Evolutionary conservation across 805 yeast genomes (phyloP).

Genomic region (Jamesozyma spencerorum): DNA sequence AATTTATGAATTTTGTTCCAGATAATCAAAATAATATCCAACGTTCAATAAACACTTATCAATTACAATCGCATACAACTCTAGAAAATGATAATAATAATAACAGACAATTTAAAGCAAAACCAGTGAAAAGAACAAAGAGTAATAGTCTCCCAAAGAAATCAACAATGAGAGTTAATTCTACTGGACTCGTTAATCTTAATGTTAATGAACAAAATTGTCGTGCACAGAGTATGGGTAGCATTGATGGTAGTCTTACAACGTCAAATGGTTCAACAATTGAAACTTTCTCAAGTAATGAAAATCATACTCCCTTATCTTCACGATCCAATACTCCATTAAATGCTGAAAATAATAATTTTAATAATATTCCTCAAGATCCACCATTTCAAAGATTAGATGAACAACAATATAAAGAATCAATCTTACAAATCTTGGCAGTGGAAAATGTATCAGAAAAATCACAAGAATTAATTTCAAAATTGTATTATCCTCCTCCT

Average conservation of each 20-base stretch:
- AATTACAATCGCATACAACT: no score
- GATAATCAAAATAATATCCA: background rate
- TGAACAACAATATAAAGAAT: constrained; percentile 23
- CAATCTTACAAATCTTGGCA: constrained; percentile 26
- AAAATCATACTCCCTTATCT: constrained; percentile 19
- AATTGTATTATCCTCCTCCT: constrained; percentile 47
- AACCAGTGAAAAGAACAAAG: background rate
- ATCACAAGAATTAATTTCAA: constrained; percentile 25
- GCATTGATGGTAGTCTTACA: background rate
- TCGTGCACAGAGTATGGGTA: background rate
- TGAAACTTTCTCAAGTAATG: constrained; percentile 19
- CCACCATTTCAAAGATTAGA: background rate
- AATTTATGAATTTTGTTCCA: background rate
- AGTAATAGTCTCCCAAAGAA: background rate
- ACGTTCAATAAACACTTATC: background rate
- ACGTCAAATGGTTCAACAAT: constrained; percentile 14
- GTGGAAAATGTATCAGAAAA: constrained; percentile 26
- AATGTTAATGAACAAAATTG: background rate
- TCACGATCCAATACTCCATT: constrained; percentile 13
- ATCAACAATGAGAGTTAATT: background rate
- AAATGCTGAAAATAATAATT: background rate
- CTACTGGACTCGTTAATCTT: background rate
- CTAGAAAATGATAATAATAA: no score
- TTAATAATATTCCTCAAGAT: background rate
- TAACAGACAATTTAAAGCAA: no score